Base-by-base conservation (phyloP, 768 basidiomycete genomes). In the Xerocomellus dryophilus region DNA sequence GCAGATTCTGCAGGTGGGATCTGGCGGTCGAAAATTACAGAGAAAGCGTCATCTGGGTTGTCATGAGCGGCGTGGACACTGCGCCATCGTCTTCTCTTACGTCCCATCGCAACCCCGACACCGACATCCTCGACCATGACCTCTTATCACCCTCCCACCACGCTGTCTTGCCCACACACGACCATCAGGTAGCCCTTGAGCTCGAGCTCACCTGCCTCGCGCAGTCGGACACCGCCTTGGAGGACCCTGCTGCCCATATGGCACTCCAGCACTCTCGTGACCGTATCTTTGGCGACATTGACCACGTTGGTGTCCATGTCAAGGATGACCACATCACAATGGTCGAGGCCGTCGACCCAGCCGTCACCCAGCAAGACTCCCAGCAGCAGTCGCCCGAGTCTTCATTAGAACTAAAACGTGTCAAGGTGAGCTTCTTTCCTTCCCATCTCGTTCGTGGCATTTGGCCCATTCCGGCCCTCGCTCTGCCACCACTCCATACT, bases 371-470 rank as follows among this genome's bases (percentile, higher is more conserved):
- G 38, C 85, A 87, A 61, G 86, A 86, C 50, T 68, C 75, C 25
- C 80, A 80, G 62, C 84, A 84, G 42, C 86, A 81, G 77, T 68
- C 80, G 57, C 73, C 80, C 7, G 87, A 88, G 53, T 74, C 77
- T 47, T 84, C 86, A 62, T 81, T 85, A 64, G 88, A 89, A 61
- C 74, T 88, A 66, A 90, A 90, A 77, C 89, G 89, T 81, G 88
- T 91, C 74, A 91, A 88, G 80, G 86, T 85, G 67, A 62, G 82
- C 64, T 59, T 59, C 66, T 64, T 46, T 50, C 53, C 45, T 58
- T 57, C 54, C 44, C 47, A 53, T 61, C 43, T 47, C 53, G 41
- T 60, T 54, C 59, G 45, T 61, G 43, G 43, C 50, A 46, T 32
- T 50, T 23, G 53, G 42, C 51, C 57, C 38, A 45, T 63, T 50